phyloP scores from a whole-genome alignment of 2,329 filamentous ascomycete species.

The Colletotrichum chrysophilum region DNA sequence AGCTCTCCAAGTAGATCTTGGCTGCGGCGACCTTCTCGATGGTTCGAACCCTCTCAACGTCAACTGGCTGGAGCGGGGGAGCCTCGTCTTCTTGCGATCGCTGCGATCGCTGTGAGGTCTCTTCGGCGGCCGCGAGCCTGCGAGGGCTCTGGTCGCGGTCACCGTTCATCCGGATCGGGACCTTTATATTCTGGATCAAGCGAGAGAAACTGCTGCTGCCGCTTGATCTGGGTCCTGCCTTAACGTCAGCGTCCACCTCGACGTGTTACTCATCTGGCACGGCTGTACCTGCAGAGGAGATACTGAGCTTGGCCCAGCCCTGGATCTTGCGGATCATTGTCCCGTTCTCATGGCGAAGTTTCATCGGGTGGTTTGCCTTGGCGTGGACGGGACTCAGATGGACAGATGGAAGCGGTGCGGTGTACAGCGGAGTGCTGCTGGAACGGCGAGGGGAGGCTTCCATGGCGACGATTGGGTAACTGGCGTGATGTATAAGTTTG shows the following conservation, averaged over 20 bases:
- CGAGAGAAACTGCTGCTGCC: background rate
- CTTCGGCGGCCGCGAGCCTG: background rate
- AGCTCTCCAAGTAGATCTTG: conserved; percentile 85
- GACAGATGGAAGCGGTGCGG: background rate
- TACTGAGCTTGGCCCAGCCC: background rate
- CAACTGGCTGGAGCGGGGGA: background rate
- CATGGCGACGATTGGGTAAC: background rate
- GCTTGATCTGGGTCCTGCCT: background rate
- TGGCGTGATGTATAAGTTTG: background rate
- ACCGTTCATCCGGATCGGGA: background rate
- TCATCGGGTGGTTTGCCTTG: background rate
- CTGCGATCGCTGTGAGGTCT: background rate
- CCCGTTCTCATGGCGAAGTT: background rate
- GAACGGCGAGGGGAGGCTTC: background rate
- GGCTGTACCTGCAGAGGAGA: background rate
- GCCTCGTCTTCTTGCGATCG: background rate
- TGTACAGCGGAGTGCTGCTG: background rate
- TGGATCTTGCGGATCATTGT: background rate
- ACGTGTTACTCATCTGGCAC: background rate
- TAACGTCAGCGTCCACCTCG: background rate
- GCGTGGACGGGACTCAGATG: background rate
- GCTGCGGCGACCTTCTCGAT: conserved; percentile 81
- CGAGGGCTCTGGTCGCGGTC: background rate
- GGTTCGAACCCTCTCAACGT: conserved; percentile 50
- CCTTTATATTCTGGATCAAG: background rate